These are phyloP conservation scores for Globisporangium perplexum DNA, from an alignment of 352 stramenopile genomes.

Conservation along the genomic window DNA sequence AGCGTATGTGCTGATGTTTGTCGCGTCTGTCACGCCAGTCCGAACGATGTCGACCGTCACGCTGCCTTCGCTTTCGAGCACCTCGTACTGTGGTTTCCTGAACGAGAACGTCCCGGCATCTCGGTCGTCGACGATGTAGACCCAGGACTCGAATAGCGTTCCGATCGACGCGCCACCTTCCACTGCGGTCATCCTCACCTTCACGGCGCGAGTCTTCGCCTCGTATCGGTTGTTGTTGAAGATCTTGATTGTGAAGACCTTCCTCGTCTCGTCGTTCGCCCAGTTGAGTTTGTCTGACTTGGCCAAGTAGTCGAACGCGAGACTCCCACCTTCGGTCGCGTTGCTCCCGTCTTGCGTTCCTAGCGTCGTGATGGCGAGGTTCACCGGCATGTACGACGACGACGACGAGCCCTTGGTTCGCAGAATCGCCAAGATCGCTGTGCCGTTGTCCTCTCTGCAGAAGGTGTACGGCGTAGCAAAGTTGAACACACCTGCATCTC, in stretches of 20 bases:
- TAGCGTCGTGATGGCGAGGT: slow-evolving; percentile 42
- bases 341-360: slow-evolving; percentile 36
- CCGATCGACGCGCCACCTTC: slow-evolving; percentile 52
- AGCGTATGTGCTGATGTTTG: slow-evolving; percentile 53
- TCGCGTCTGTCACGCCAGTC: slow-evolving; percentile 36
- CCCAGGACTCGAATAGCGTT: slow-evolving; percentile 34
- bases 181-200: slow-evolving; percentile 42
- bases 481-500: slow-evolving; percentile 56
- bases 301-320: slow-evolving; percentile 59
- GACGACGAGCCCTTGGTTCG: slow-evolving; percentile 44
- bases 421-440: slow-evolving; percentile 46
- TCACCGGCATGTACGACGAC: slow-evolving; percentile 53
- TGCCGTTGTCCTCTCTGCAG: slow-evolving; percentile 60
- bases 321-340: slow-evolving; percentile 49
- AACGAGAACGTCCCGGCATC: slow-evolving; percentile 71
- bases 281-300: slow-evolving; percentile 45
- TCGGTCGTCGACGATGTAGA: slow-evolving; percentile 73
- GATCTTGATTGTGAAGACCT: slow-evolving; percentile 54
- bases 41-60: slow-evolving; percentile 43
- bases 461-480: slow-evolving; percentile 49
- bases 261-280: slow-evolving; percentile 41
- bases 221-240: slow-evolving; percentile 76
- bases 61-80: slow-evolving; percentile 42
- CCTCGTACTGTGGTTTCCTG: slow-evolving; percentile 40
- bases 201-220: slow-evolving; percentile 32